Evolutionary conservation across 192 early-diverging fungal species (phyloP), one percentile per base, ranked within the genome.

Genomic region (Podila epigama): DNA sequence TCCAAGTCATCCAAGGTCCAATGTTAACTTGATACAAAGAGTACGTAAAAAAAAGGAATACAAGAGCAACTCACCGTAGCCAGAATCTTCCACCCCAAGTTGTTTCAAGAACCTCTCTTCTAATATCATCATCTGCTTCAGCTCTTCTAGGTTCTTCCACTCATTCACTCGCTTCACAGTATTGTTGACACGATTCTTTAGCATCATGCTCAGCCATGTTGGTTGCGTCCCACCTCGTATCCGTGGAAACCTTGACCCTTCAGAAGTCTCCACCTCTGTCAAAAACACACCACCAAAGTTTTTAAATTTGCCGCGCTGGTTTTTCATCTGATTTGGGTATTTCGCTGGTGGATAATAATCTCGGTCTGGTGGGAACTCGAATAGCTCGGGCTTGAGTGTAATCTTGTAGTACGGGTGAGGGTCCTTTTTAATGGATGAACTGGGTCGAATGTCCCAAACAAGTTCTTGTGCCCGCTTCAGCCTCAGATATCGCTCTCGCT

Each of bases 221-320:
- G 85, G 85, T 51, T 84, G 83, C 2, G 65, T 60, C 13, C 69
- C 81, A 25, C 83, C 83, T 60, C 81, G 55, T 12, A 80, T 66
- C 39, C 81, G 63, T 42, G 65, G 64, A n/a, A 85, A 71, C n/a
- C 29, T 59, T 36, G 69, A 75, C 5, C 83, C 83, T 36, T 68
- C 68, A 12, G 70, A 28, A 22, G 78, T 71, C 5, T 59, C 60
- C 9, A 80, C 71, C 48, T 75, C 62, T 31, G 72, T 75, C 54
- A 75, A 36, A 12, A 75, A 75, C 20, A 75, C 72, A 6, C 72
- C 72, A 16, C 72, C 72, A 62, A 34, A 75, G 27, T 75, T 67
- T 63, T 75, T 75, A 32, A 58, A 75, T 51, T 68, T 67, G 13
- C 69, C 64, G 11, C 42, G 68, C 11, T 54, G 39, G 40, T 77